Conservation (phyloP, 2,329 filamentous ascomycete genomes). For the Ambrosiella cleistominuta region DNA sequence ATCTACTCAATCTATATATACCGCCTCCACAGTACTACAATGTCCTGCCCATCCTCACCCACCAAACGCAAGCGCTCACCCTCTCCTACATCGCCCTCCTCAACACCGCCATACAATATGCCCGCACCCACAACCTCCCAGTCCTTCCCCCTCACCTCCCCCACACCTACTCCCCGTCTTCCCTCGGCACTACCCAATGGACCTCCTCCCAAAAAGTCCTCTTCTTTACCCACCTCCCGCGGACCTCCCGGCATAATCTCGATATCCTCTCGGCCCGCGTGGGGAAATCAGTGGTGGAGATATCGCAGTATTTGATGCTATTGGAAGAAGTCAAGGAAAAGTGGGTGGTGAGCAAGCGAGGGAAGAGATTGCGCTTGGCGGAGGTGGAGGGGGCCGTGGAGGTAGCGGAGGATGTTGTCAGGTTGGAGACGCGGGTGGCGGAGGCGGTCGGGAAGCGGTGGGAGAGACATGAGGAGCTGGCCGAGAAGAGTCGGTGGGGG, state of each 20-base stretch:
- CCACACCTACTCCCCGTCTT: conserved; percentile 20
- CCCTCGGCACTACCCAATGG: conserved; percentile 57
- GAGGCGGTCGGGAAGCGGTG: conserved; percentile 48
- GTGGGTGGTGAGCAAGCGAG: conserved; percentile 51
- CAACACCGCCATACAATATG: conserved; percentile 33
- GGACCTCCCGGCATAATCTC: conserved; percentile 45
- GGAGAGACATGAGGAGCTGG: conserved; percentile 40
- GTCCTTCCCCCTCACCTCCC: neutral
- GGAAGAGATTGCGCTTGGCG: conserved; percentile 49
- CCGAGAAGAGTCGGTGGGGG: conserved; percentile 44
- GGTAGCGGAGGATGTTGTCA: conserved; percentile 46
- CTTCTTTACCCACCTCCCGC: conserved; percentile 49
- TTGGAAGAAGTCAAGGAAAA: conserved; percentile 39
- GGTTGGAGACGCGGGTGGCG: conserved; percentile 48
- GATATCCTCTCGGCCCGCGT: conserved; percentile 44
- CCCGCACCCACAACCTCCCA: conserved; percentile 24
- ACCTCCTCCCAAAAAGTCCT: conserved; percentile 48
- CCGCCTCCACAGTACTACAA: neutral
- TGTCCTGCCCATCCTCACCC: neutral
- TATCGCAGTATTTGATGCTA: conserved; percentile 49
- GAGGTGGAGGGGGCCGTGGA: conserved; percentile 37
- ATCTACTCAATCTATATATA: neutral
- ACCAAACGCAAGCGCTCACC: conserved; percentile 15
- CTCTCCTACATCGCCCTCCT: conserved; percentile 31
- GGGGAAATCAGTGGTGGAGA: conserved; percentile 56